A percentile compares a stretch with the other conserved stretches of the same genome.
These are phyloP conservation scores for Venturia carpophila DNA, from an alignment of 2,329 filamentous ascomycete genomes.

Conservation along the genomic window DNA sequence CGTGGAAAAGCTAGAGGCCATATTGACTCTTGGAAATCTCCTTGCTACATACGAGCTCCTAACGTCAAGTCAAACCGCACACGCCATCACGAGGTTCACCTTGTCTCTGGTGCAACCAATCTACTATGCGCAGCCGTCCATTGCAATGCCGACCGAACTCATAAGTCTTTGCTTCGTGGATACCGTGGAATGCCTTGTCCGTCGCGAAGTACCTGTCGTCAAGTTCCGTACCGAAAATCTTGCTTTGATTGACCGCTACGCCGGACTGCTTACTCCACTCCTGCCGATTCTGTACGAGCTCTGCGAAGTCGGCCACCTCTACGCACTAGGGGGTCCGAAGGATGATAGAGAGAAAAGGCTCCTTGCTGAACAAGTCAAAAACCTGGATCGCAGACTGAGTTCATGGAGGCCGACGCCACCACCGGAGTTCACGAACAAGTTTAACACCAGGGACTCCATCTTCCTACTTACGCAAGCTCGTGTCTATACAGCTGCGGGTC, in stretches of 20 bases:
- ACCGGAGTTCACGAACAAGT: slow-evolving; percentile 22
- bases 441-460: slow-evolving; percentile 25
- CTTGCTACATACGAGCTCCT: slow-evolving; percentile 8
- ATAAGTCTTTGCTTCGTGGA: slow-evolving; percentile 27
- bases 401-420: slow-evolving; percentile 18
- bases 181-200: slow-evolving; percentile 27
- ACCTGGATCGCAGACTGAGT: slow-evolving; percentile 13
- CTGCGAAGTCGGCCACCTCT: slow-evolving; percentile 25
- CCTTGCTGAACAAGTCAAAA: not conserved
- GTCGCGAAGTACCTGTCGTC: slow-evolving; percentile 29
- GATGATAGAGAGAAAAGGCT: slow-evolving; percentile 14
- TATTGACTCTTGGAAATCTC: not conserved
- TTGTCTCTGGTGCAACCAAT: not conserved
- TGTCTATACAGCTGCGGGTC: slow-evolving; percentile 26
- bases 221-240: slow-evolving; percentile 22
- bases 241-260: slow-evolving; percentile 27
- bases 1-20: not conserved
- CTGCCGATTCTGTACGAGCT: slow-evolving; percentile 30
- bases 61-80: slow-evolving; percentile 8
- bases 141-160: not conserved
- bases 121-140: not conserved
- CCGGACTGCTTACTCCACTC: slow-evolving; percentile 27
- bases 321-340: slow-evolving; percentile 19
- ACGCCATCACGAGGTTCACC: slow-evolving; percentile 13
- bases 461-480: slow-evolving; percentile 28